Conservation (phyloP, 2,329 filamentous ascomycete genomes). For the Bretziella fagacearum region DNA sequence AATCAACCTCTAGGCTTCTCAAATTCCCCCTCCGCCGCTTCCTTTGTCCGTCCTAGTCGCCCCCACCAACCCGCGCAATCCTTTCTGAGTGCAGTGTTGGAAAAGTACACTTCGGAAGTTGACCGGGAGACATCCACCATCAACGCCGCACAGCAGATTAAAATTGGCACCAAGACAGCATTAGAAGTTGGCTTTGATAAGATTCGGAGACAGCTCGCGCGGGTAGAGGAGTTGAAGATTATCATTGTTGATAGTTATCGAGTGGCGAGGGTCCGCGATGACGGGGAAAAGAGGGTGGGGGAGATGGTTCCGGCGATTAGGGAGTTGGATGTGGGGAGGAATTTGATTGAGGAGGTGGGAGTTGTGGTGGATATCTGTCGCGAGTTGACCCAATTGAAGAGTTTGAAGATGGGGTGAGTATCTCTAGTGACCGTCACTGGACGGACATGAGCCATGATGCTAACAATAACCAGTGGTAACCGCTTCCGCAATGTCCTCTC, state of each 20-base stretch:
- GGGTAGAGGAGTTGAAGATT: slow-evolving; percentile 59
- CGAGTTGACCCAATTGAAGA: slow-evolving; percentile 48
- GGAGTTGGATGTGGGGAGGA: slow-evolving; percentile 74
- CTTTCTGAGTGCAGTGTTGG: slow-evolving; percentile 62
- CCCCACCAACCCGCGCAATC: slow-evolving; percentile 48
- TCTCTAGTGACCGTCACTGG: not conserved
- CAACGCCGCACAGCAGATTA: slow-evolving; percentile 31
- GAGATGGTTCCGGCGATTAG: slow-evolving; percentile 47
- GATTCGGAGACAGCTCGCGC: slow-evolving; percentile 61
- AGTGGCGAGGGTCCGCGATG: slow-evolving; percentile 29
- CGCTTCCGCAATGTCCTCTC: slow-evolving; percentile 38
- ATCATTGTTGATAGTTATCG: slow-evolving; percentile 66
- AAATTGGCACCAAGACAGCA: slow-evolving; percentile 63
- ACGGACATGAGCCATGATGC: too few relatives aligned
- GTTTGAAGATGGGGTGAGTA: slow-evolving; percentile 25
- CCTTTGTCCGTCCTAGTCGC: slow-evolving; percentile 69
- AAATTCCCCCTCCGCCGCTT: slow-evolving; percentile 54
- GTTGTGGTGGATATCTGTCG: slow-evolving; percentile 55
- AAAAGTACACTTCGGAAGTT: slow-evolving; percentile 62
- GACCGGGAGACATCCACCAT: slow-evolving; percentile 13
- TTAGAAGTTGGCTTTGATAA: slow-evolving; percentile 95
- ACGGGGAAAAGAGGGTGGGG: slow-evolving; percentile 25
- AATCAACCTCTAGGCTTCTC: slow-evolving; percentile 33
- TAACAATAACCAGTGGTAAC: slow-evolving; percentile 44
- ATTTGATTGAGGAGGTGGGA: slow-evolving; percentile 52